Conservation (phyloP, 2,329 filamentous ascomycete genomes). For the Colletotrichum eremochloae region DNA sequence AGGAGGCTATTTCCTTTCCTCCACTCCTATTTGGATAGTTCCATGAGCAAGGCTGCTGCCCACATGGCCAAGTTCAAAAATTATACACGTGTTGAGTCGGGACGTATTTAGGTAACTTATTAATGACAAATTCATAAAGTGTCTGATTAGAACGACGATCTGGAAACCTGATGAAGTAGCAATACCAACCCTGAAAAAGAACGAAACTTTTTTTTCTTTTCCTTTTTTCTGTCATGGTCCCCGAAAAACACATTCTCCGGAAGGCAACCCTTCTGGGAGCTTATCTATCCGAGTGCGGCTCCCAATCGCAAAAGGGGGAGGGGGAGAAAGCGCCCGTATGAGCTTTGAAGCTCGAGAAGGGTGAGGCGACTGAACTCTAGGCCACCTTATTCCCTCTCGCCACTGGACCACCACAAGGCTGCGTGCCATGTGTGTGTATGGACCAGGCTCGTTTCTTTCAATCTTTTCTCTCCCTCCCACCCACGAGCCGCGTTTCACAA, state of each 20-base stretch:
- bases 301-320: not conserved
- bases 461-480: not conserved
- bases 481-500: not conserved
- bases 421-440: not conserved
- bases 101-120: not conserved
- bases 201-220: rapidly evolving
- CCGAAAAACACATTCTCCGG: not conserved
- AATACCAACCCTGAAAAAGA: not conserved
- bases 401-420: not conserved
- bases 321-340: not conserved
- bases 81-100: not conserved
- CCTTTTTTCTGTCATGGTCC: not conserved
- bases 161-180: not conserved
- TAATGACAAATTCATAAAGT: not conserved
- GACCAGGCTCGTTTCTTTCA: not conserved
- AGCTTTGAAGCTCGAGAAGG: not conserved
- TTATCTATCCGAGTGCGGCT: not conserved
- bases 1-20: not conserved
- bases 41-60: not conserved
- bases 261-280: not conserved
- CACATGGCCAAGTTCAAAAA: not conserved
- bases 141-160: not conserved
- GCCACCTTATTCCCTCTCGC: not conserved
- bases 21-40: not conserved
- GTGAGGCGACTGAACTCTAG: not conserved